Evolutionary conservation across 208 protist species (phyloP), one percentile per base, ranked within the genome.

Genomic region (Naegleria fowleri): DNA sequence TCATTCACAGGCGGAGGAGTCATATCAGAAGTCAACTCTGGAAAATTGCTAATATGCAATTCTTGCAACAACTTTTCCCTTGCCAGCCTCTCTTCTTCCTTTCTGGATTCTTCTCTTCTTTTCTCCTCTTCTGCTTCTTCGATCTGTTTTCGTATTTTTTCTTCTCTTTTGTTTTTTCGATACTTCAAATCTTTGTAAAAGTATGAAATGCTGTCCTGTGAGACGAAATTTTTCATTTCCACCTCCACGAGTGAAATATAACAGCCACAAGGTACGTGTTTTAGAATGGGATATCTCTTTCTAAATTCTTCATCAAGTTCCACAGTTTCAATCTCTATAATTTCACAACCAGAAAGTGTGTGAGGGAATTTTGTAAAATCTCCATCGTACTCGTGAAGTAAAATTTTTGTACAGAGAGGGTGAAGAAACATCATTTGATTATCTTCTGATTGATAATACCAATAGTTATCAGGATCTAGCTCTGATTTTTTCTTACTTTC

Each of bases 391-490:
- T 79, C 29, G 1, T 29, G 29, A 79, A 79, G 13, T 79, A 79
- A 79, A 25, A 79, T 79, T 36, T 79, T 79, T 79, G 67, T 36
- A 79, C 67, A 79, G 29, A 79, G 67, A 2, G 67, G 67, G 36
- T 79, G 67, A 36, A 79, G 25, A 33, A 79, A 79, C n/a, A 79
- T 79, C 67, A 79, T 79, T 79, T 79, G 67, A 79, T 33, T 36
- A 79, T 79, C 67, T 36, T 7, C 7, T 11, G 67, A 79, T 79
- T 79, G 67, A 79, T 79, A 79, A 79, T 79, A 79, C 67, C 67
- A 79, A 79, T 79, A 79, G 36, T 79, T 33, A 75, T 75, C 58
- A 75, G 58, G 58, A 75, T 75, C 58, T 16, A 75, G 25, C 9
- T 79, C 67, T 36, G n/a, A 19, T 36, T 79, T 33, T 79, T 79